These are phyloP conservation scores for Mucor mucedo DNA, from an alignment of 371 early-diverging fungal genomes.

Conservation along the genomic window DNA sequence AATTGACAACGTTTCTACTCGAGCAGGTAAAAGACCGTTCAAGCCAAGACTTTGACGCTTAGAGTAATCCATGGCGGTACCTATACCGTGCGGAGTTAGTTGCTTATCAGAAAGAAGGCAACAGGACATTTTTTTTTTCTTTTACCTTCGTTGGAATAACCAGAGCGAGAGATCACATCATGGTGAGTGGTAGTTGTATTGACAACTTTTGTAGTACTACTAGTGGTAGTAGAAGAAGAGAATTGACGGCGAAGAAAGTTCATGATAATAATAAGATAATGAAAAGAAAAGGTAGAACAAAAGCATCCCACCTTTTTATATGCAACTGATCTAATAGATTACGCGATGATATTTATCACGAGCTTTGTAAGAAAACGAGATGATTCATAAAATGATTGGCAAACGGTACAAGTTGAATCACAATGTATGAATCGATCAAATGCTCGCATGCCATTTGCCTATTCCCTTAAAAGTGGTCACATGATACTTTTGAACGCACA, in stretches of 20 bases:
- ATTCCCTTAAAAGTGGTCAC: slow-evolving; percentile 13
- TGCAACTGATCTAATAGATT: background rate
- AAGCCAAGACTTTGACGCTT: slow-evolving; percentile 51
- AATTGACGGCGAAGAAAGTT: slow-evolving; percentile 15
- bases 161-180: slow-evolving; percentile 20
- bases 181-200: too few relatives aligned
- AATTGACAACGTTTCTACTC: slow-evolving; percentile 69
- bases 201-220: too few relatives aligned
- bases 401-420: slow-evolving; percentile 24
- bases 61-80: slow-evolving; percentile 19
- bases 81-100: background rate
- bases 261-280: slow-evolving; percentile 1
- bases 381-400: slow-evolving; percentile 31
- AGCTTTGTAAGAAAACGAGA: slow-evolving; percentile 17
- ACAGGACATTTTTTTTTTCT: background rate
- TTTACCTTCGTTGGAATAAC: slow-evolving; percentile 30
- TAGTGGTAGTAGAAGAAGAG: background rate
- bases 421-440: slow-evolving; percentile 14
- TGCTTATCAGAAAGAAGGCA: too few relatives aligned
- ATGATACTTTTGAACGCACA: slow-evolving; percentile 25
- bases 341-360: slow-evolving; percentile 14
- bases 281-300: background rate
- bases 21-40: slow-evolving; percentile 72
- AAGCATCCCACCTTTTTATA: background rate
- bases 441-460: slow-evolving; percentile 24